Evolutionary conservation across 2,329 filamentous ascomycete species (phyloP), one percentile per base, ranked within the genome.

Genomic region (Ascochyta clinopodiicola): DNA sequence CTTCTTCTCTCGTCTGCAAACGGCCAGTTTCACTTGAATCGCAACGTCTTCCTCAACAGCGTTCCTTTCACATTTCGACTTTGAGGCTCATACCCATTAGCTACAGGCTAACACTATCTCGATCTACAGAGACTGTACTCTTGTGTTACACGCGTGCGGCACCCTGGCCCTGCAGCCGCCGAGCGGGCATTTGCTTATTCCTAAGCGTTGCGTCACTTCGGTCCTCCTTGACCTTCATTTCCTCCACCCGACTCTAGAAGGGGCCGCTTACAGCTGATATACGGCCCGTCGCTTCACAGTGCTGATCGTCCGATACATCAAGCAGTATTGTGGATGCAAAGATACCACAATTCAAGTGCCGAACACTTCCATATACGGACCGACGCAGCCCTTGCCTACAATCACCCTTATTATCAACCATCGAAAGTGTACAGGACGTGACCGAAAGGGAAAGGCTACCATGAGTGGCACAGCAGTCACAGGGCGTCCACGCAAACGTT

Each of bases 401-500:
- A 7, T 10, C 21, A 44, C 32, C 1, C 13, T 15, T 32, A 4
- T 34, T 19, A 13, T 9, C 19, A 10, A 21, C 17, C 3, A 9
- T 15, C 9, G 4, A 29, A 22, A n/a, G 9, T 12, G 12, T 13
- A 7, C 19, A 8, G 7, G 17, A 6, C 24, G 6, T 19, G 6
- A 15, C 4, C 12, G 3, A 10, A 10, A n/a, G 6, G n/a, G 7
- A 25, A 15, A 32, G 3, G 4, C 15, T 38, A 56, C 25, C 22
- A 74, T 73, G 69, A 67, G 62, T 48, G 66, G 59, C 27, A 72
- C 34, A 8, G 48, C 34, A 24, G 17, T 6, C 21, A 36, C 53
- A 48, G 45, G 37, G 15, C 46, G 31, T 21, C 44, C 67, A 15
- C 69, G 66, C 42, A 75, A 76, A 60, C 67, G 74, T 29, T 64